Conservation (phyloP, 768 basidiomycete species). For the Boletellus emodensis region DNA sequence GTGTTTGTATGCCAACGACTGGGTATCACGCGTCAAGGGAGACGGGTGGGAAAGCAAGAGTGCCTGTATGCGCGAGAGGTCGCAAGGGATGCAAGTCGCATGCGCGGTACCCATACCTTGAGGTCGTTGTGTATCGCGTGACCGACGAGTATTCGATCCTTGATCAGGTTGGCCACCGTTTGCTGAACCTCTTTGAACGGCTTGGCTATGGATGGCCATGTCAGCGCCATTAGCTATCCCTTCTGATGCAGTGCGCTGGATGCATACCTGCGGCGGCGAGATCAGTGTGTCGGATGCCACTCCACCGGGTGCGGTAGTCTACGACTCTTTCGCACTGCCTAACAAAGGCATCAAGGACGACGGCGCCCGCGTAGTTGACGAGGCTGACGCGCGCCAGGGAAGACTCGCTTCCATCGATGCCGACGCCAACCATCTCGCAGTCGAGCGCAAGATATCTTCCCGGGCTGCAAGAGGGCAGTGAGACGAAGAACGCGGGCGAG, state of each 20-base stretch:
- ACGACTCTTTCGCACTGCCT: conserved; percentile 82
- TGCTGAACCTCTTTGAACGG: conserved; percentile 78
- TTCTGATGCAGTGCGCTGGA: no score
- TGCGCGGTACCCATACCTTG: conserved; percentile 40
- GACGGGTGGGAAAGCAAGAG: conserved; percentile 71
- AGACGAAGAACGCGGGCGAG: not conserved
- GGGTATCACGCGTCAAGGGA: conserved; percentile 64
- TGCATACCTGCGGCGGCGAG: conserved; percentile 55
- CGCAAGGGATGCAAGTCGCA: not conserved
- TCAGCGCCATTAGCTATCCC: not conserved
- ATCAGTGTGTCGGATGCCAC: conserved; percentile 75
- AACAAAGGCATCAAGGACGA: conserved; percentile 83
- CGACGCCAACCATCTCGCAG: conserved; percentile 98
- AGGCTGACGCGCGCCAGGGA: conserved; percentile 85
- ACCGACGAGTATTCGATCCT: conserved; percentile 79
- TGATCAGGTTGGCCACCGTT: conserved; percentile 68
- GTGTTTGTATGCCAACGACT: conserved; percentile 55
- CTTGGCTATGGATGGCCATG: conserved; percentile 48
- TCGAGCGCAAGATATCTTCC: conserved; percentile 83
- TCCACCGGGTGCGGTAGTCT: conserved; percentile 89
- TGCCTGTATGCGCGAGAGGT: conserved; percentile 31
- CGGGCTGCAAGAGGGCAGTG: conserved; percentile 36
- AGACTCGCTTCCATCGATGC: conserved; percentile 75
- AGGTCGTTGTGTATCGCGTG: conserved; percentile 92
- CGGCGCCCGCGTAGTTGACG: conserved; percentile 83